A percentile compares a stretch with the other conserved stretches of the same genome.
These are phyloP conservation scores for Chamaecyparis obtusa DNA, from an alignment of 75 land plant species.

Conservation along the genomic window DNA sequence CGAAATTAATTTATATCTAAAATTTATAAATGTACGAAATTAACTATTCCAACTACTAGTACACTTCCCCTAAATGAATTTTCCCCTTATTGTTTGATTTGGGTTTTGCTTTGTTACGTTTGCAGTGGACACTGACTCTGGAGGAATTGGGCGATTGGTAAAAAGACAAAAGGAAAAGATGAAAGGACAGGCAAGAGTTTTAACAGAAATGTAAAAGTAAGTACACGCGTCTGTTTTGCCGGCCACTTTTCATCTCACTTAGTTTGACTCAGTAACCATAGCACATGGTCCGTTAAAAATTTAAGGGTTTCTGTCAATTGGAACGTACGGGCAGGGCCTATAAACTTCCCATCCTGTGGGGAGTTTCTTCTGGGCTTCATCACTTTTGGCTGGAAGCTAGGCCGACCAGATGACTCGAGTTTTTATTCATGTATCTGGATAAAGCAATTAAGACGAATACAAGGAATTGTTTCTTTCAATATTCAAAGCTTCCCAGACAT, in stretches of 20 bases:
- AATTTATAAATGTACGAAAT: too few relatives aligned
- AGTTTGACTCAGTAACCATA: not conserved
- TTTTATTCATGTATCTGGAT: not conserved
- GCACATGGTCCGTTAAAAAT: not conserved
- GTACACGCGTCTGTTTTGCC: not conserved
- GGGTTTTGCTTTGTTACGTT: too few relatives aligned
- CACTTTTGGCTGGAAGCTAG: not conserved
- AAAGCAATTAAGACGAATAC: not conserved
- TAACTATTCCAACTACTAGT: too few relatives aligned
- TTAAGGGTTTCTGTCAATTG: not conserved
- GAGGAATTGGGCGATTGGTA: too few relatives aligned
- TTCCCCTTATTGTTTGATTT: too few relatives aligned
- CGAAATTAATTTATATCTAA: too few relatives aligned
- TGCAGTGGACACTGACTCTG: too few relatives aligned
- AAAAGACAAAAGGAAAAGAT: too few relatives aligned
- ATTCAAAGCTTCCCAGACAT: not conserved
- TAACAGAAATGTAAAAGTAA: too few relatives aligned
- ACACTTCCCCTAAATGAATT: too few relatives aligned
- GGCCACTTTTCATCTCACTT: not conserved
- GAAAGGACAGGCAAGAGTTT: too few relatives aligned
- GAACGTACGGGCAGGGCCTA: not conserved
- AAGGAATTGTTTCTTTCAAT: not conserved
- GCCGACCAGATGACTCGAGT: not conserved
- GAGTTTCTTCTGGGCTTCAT: not conserved
- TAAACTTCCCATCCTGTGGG: not conserved